Conservation (phyloP, 805 yeast genomes). For the Wickerhamiella brachini region DNA sequence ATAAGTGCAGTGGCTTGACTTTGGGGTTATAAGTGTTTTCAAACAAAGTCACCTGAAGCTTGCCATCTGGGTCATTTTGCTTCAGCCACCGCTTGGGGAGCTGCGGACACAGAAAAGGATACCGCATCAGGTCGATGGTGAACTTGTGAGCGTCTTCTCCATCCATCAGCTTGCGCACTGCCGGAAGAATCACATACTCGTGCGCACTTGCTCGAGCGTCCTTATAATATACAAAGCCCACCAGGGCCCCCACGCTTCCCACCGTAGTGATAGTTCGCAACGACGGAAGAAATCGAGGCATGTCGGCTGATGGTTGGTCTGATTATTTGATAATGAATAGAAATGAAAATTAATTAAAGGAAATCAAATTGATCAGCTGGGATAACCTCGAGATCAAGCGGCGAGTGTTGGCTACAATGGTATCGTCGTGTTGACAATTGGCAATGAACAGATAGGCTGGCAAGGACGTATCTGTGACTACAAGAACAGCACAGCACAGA, state of each 20-base stretch:
- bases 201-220: slow-evolving; percentile 77
- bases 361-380: too few relatives aligned
- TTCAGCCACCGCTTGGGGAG: slow-evolving; percentile 19
- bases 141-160: slow-evolving; percentile 79
- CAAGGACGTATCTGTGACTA: too few relatives aligned
- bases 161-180: slow-evolving; percentile 51
- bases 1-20: slow-evolving; percentile 29
- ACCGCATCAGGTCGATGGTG: slow-evolving; percentile 56
- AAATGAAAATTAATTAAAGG: too few relatives aligned
- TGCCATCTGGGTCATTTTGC: slow-evolving; percentile 19
- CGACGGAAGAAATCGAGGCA: slow-evolving; percentile 2
- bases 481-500: too few relatives aligned
- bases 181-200: slow-evolving; percentile 69
- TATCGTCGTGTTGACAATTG: too few relatives aligned
- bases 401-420: too few relatives aligned
- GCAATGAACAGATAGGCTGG: too few relatives aligned
- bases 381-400: too few relatives aligned
- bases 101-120: slow-evolving; percentile 22
- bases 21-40: slow-evolving; percentile 15
- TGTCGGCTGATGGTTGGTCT: background rate
- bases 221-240: slow-evolving; percentile 39
- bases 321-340: background rate
- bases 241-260: slow-evolving; percentile 13
- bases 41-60: slow-evolving; percentile 20
- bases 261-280: slow-evolving; percentile 12